Conservation (phyloP, 2,329 filamentous ascomycete species). For the Torrubiellomyces zombiae region DNA sequence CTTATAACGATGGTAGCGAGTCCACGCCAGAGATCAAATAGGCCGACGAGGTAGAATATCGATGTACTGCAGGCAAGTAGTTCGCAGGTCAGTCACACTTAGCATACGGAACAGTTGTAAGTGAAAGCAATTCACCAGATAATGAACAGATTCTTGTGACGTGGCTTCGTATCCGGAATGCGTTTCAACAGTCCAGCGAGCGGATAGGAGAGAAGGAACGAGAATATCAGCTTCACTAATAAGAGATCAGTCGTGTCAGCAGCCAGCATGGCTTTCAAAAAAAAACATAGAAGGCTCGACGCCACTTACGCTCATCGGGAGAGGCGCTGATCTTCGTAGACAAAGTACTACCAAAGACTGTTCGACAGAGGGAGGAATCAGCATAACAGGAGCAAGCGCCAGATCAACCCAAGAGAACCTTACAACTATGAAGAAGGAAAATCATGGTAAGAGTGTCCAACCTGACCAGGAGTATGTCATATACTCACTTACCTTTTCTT, state of each 20-base stretch:
- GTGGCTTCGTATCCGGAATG: conserved; percentile 69
- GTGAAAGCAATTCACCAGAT: conserved; percentile 40
- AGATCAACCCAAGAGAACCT: no score
- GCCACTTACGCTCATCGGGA: conserved; percentile 19
- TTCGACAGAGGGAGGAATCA: no score
- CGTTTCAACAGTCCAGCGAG: conserved; percentile 78
- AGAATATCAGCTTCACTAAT: conserved; percentile 80
- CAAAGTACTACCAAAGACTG: no score
- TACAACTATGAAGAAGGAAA: no score
- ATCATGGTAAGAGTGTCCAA: no score
- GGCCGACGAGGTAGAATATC: conserved; percentile 79
- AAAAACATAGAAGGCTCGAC: background rate
- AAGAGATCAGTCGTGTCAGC: conserved; percentile 3
- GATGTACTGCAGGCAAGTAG: conserved; percentile 42
- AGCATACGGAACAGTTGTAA: no score
- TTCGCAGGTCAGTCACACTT: no score
- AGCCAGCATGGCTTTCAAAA: conserved; percentile 1
- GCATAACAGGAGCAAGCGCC: no score
- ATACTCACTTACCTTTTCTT: no score
- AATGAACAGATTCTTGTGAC: conserved; percentile 76
- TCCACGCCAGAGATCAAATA: conserved; percentile 86
- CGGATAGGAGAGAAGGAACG: conserved; percentile 84
- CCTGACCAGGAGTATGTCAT: no score
- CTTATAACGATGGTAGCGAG: conserved; percentile 65
- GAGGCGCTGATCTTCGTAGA: conserved; percentile 16